Base-by-base conservation (phyloP, 139 green algal species). In the Chlamydomonas incerta region DNA sequence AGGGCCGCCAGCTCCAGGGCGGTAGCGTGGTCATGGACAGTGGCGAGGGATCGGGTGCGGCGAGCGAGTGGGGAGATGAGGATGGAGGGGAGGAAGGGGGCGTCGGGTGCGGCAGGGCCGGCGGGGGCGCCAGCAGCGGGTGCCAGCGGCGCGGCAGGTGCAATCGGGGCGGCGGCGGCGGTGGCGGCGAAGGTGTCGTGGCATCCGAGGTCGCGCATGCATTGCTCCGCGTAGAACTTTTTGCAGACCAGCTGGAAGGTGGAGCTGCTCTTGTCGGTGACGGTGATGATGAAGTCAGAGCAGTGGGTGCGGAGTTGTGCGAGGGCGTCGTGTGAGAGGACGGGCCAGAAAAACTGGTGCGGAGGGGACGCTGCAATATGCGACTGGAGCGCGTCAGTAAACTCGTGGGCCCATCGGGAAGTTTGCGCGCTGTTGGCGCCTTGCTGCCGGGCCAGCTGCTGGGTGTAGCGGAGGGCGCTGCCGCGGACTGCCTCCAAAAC, bases 181-280 rank as follows among this genome's bases (percentile, higher is more conserved):
- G 68, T 29, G 68, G 6, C 2, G 34, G 68, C 68, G 15, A 57
- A 57, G 35, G 68, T 52, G 35, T 31, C 35, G 68, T 52, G 68
- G 35, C 24, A 23, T 13, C n/a, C 14, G 35, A 74, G 68, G 23
- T 74, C 68, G 3, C 20, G 20, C 34, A 74, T n/a, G 68, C 68
- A 74, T 26, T n/a, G 18, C 8, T 52, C 6, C 29, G 24, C 68
- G 68, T 74, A 74, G 20, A n/a, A 74, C 31, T 52, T 52, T 13
- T 74, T 74, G 68, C 68, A 74, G 21, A 74, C 35, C 35, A 74
- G 68, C 35, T 74, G 68, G 18, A 74, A 34, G 18, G 68, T 74
- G 68, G 68, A 34, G 34, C 29, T 50, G 68, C 68, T 74, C 55
- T 62, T 62, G 11, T 62, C 55, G 11, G 55, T 62, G 55, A 62